Percentiles rank a stretch among this genome's conserved stretches.
These are phyloP conservation scores for Dipodascus geniculatus DNA, from an alignment of 805 yeast genomes.

Conservation along the genomic window DNA sequence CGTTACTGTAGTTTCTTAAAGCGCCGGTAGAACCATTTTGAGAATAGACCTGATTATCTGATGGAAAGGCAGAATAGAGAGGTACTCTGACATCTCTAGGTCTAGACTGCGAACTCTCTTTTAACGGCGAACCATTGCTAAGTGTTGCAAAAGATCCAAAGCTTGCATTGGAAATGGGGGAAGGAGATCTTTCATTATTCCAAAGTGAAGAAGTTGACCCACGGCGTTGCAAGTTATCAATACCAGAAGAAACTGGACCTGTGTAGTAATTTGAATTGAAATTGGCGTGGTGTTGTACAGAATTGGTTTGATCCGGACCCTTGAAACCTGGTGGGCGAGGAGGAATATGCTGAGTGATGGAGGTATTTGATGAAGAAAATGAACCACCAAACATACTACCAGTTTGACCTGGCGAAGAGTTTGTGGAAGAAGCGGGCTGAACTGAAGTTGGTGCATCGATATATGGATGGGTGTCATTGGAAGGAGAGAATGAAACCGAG, in stretches of 20 bases:
- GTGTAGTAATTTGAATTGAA: not conserved
- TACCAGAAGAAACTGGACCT: not conserved
- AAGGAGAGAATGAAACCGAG: not conserved
- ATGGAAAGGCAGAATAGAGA: not conserved
- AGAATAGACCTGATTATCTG: not conserved
- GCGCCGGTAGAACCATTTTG: not conserved
- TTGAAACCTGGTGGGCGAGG: not conserved
- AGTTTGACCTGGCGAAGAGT: not conserved
- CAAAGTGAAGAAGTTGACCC: not conserved
- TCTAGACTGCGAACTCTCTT: not conserved
- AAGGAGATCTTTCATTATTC: not conserved
- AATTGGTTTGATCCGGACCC: not conserved
- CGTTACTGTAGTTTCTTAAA: not conserved
- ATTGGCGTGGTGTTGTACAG: not conserved
- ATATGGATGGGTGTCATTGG: not conserved
- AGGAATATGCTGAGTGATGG: not conserved
- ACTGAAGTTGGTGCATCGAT: not conserved
- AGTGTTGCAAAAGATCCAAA: not conserved
- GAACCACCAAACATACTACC: not conserved
- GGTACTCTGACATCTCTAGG: not conserved
- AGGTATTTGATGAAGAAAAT: not conserved
- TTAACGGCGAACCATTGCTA: not conserved
- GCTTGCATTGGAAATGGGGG: not conserved
- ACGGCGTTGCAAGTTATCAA: not conserved
- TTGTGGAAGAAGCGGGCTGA: not conserved